These are phyloP conservation scores for Strobilomyces confusus DNA, from an alignment of 768 basidiomycete genomes.

Conservation along the genomic window DNA sequence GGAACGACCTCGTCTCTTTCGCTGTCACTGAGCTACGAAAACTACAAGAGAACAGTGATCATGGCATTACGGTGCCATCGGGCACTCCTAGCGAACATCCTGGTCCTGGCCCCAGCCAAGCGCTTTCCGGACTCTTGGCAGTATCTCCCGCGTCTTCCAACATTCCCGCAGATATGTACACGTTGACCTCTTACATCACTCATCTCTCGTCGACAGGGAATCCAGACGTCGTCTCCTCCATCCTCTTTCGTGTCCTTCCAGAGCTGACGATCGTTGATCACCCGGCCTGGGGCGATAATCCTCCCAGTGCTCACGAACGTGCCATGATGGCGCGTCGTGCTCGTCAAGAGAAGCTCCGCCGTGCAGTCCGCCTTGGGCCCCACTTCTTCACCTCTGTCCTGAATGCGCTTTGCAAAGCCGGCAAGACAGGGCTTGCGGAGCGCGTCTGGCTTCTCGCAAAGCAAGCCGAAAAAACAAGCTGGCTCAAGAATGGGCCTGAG, in stretches of 20 bases:
- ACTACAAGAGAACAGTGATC: slow-evolving; percentile 16
- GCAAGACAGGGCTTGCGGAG: slow-evolving; percentile 52
- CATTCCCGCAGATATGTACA: slow-evolving; percentile 39
- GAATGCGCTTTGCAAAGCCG: slow-evolving; percentile 55
- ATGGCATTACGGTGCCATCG: slow-evolving; percentile 23
- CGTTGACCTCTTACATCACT: slow-evolving; percentile 49
- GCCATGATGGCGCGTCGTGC: slow-evolving; percentile 21
- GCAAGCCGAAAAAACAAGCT: slow-evolving; percentile 55
- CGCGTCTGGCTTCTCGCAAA: slow-evolving; percentile 62
- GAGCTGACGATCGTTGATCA: slow-evolving; percentile 41
- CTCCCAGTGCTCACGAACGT: slow-evolving; percentile 25
- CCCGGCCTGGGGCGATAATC: slow-evolving; percentile 34
- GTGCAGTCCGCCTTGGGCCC: slow-evolving; percentile 53
- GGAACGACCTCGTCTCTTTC: slow-evolving; percentile 38
- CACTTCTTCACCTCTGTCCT: slow-evolving; percentile 55
- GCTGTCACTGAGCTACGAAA: slow-evolving; percentile 36
- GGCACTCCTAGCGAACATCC: not conserved
- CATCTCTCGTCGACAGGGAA: slow-evolving; percentile 50
- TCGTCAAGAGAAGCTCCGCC: slow-evolving; percentile 33
- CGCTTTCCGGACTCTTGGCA: slow-evolving; percentile 13
- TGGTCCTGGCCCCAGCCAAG: not conserved
- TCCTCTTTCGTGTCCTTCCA: slow-evolving; percentile 57
- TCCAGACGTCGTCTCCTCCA: slow-evolving; percentile 38
- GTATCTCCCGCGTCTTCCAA: slow-evolving; percentile 14
- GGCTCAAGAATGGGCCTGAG: slow-evolving; percentile 27